Conservation (phyloP, 2,329 filamentous ascomycete species). For the Pestalotiopsis sp. region DNA sequence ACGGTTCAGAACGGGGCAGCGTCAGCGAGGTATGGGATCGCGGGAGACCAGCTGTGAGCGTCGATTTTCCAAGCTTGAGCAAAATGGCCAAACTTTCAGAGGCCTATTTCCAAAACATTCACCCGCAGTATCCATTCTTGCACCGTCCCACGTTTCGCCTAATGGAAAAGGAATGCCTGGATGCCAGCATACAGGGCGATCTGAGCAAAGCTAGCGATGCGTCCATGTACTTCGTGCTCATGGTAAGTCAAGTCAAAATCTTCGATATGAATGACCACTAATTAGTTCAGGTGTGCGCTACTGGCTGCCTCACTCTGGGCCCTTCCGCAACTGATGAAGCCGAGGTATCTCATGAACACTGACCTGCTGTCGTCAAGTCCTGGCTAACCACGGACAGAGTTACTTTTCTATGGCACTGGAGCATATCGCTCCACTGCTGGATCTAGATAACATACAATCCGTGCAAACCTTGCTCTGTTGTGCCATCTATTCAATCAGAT, state of each 20-base stretch:
- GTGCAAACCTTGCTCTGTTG: slow-evolving; percentile 36
- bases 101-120: slow-evolving; percentile 41
- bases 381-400: neutral
- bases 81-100: slow-evolving; percentile 8
- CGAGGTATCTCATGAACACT: slow-evolving; percentile 5
- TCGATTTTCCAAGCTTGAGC: neutral
- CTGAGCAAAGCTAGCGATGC: neutral
- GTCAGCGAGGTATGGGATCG: neutral
- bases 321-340: slow-evolving; percentile 13
- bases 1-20: slow-evolving; percentile 16
- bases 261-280: neutral
- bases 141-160: slow-evolving; percentile 35
- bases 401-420: slow-evolving; percentile 5
- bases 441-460: slow-evolving; percentile 31
- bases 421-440: slow-evolving; percentile 7
- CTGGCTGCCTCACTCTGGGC: slow-evolving; percentile 22
- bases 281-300: slow-evolving; percentile 25
- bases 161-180: slow-evolving; percentile 32
- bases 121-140: slow-evolving; percentile 40
- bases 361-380: neutral
- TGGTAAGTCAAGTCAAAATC: slow-evolving; percentile 18
- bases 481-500: slow-evolving; percentile 34
- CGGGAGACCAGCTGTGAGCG: neutral
- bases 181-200: neutral
- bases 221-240: slow-evolving; percentile 26